Conservation (phyloP, 139 green algal species). For the Chlorella sp. region DNA sequence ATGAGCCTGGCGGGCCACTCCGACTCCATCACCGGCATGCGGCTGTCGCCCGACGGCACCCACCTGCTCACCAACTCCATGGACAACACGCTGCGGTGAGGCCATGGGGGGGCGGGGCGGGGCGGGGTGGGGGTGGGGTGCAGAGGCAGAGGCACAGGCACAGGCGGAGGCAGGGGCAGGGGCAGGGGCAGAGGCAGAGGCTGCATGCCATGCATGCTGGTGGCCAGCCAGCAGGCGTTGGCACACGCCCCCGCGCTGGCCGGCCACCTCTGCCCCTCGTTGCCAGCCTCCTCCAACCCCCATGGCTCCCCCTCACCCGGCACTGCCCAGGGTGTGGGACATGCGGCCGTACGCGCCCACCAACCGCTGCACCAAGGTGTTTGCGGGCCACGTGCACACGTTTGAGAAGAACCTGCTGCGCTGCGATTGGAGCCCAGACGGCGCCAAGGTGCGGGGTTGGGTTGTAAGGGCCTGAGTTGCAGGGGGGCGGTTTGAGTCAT, state of each 20-base stretch:
- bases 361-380: constrained; percentile 81
- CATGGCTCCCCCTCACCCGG: not conserved
- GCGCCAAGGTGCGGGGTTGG: constrained; percentile 21
- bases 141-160: too few relatives aligned
- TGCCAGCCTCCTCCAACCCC: not conserved
- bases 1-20: constrained; percentile 78
- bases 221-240: too few relatives aligned
- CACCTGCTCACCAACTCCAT: constrained; percentile 96
- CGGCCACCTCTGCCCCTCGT: too few relatives aligned
- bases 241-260: too few relatives aligned
- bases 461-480: too few relatives aligned
- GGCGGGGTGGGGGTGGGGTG: too few relatives aligned
- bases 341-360: constrained; percentile 88
- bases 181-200: too few relatives aligned
- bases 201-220: too few relatives aligned
- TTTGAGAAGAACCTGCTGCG: constrained; percentile 94
- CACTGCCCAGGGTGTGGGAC: constrained; percentile 63
- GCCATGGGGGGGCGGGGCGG: constrained; percentile 20
- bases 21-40: constrained; percentile 87
- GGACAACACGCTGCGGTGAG: constrained; percentile 94
- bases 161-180: too few relatives aligned
- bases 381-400: constrained; percentile 85
- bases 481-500: too few relatives aligned
- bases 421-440: constrained; percentile 92
- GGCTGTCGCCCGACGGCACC: constrained; percentile 81